A percentile compares a stretch with the other conserved stretches of the same genome.
phyloP scores from a whole-genome alignment of 208 protist genomes.

The Leishmania tropica region DNA sequence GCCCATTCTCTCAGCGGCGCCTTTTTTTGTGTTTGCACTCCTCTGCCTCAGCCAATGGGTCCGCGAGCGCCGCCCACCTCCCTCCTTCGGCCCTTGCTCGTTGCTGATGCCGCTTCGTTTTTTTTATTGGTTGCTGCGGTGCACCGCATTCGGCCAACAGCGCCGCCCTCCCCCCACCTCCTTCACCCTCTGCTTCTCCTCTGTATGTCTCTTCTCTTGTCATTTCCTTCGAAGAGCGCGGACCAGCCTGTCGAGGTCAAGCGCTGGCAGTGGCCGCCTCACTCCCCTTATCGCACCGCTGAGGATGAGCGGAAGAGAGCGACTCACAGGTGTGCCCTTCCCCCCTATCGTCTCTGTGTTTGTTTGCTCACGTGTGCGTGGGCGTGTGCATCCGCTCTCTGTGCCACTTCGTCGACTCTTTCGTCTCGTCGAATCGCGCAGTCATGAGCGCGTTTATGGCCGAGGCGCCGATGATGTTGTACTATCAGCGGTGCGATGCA shows the following conservation, averaged over 20 bases:
- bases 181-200: background rate
- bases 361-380: background rate
- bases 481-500: slow-evolving; percentile 16
- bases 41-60: too few species aligned
- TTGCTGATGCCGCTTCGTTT: background rate
- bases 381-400: background rate
- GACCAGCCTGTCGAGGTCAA: background rate
- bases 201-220: background rate
- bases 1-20: background rate
- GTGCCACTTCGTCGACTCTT: background rate
- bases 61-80: background rate
- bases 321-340: background rate
- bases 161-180: background rate
- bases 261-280: background rate
- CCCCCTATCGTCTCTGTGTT: background rate
- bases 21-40: background rate
- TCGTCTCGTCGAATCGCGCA: background rate
- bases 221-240: background rate
- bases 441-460: slow-evolving; percentile 25
- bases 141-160: background rate
- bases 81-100: background rate
- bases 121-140: background rate
- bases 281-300: background rate
- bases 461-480: slow-evolving; percentile 24
- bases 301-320: background rate